Evolutionary conservation across 225 moss, liverwort and hornwort genomes (phyloP).

Genomic region (Pseudoscleropodium purum): DNA sequence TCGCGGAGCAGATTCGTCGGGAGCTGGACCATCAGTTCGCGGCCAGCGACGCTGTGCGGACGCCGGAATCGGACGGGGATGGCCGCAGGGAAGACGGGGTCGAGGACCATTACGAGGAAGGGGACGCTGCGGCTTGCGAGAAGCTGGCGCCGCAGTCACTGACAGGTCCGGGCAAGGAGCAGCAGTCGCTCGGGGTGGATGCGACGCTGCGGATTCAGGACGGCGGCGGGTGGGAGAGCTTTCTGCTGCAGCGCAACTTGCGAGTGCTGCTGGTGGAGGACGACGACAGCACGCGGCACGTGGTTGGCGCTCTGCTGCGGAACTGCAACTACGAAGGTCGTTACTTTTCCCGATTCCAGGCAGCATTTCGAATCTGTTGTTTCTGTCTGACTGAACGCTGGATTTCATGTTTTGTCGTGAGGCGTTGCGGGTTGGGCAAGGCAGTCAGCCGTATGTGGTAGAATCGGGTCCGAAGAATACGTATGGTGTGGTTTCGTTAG

Average conservation of each 20-base stretch:
- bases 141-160: neutral
- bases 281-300: slow-evolving; percentile 88
- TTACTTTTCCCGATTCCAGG: slow-evolving; percentile 3
- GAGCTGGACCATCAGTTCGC: slow-evolving; percentile 43
- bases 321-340: slow-evolving; percentile 97
- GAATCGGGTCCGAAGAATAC: neutral
- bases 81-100: slow-evolving; percentile 45
- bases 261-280: slow-evolving; percentile 87
- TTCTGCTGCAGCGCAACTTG: slow-evolving; percentile 57
- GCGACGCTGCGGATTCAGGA: slow-evolving; percentile 13
- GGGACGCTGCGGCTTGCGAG: slow-evolving; percentile 31
- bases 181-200: neutral
- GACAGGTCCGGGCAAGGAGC: neutral
- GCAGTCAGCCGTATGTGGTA: neutral
- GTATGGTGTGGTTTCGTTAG: neutral
- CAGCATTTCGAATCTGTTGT: neutral
- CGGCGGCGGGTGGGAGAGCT: slow-evolving; percentile 74
- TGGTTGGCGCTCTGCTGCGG: slow-evolving; percentile 80
- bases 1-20: slow-evolving; percentile 39
- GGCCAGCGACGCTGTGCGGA: slow-evolving; percentile 12
- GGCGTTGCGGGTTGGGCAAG: neutral
- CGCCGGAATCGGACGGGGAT: slow-evolving; percentile 22
- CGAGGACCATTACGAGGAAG: slow-evolving; percentile 56
- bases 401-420: neutral
- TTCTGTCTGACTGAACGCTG: neutral